A percentile compares a stretch with the other conserved stretches of the same genome.
These are phyloP conservation scores for Recurvomyces mirabilis DNA, from an alignment of 495 filamentous ascomycete species.

Conservation along the genomic window DNA sequence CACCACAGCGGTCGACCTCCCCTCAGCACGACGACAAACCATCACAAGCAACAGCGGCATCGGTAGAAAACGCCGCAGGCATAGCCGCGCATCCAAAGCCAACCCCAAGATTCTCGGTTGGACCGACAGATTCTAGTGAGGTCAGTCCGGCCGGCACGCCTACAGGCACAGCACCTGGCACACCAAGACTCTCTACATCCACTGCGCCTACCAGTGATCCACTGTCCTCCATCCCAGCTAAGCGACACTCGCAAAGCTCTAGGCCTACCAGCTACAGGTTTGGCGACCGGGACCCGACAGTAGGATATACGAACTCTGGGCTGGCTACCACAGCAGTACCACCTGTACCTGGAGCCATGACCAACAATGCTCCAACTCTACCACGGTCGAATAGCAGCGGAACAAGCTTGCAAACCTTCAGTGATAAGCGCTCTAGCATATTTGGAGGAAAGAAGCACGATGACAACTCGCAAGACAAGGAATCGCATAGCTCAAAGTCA, in stretches of 20 bases:
- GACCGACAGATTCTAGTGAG: constrained; percentile 52
- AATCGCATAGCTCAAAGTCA: constrained; percentile 58
- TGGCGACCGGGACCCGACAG: constrained; percentile 43
- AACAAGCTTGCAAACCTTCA: constrained; percentile 16
- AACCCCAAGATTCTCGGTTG: constrained; percentile 61
- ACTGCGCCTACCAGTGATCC: constrained; percentile 73
- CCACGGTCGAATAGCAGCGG: constrained; percentile 16
- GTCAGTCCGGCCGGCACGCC: constrained; percentile 47
- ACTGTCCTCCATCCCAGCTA: constrained; percentile 73
- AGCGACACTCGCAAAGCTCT: constrained; percentile 61
- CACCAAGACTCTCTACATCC: constrained; percentile 52
- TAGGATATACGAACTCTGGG: constrained; percentile 37
- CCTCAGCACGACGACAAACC: constrained; percentile 13
- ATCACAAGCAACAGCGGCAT: constrained; percentile 1
- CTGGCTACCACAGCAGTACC: constrained; percentile 14
- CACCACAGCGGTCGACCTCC: constrained; percentile 40
- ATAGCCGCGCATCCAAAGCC: constrained; percentile 42
- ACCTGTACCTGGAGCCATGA: too few relatives aligned
- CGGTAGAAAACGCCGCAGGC: constrained; percentile 37
- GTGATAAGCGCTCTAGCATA: constrained; percentile 39
- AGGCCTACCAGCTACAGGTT: constrained; percentile 73
- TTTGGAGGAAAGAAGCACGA: constrained; percentile 38
- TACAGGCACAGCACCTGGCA: constrained; percentile 44
- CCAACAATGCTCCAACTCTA: constrained; percentile 8
- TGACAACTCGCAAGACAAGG: constrained; percentile 30